Evolutionary conservation across 305 asterid genomes (phyloP).

Genomic region (Fraxinus platypoda): DNA sequence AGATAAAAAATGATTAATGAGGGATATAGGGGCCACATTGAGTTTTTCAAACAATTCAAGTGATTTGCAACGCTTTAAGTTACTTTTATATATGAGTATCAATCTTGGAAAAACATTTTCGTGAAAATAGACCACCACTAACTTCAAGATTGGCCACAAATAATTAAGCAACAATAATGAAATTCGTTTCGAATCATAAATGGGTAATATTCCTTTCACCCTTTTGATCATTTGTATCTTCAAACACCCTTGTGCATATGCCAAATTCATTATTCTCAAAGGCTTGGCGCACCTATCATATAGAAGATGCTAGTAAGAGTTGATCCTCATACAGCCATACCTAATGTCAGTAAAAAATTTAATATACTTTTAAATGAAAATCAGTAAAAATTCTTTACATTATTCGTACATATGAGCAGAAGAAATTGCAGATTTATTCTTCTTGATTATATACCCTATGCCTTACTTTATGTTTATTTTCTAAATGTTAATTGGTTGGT

Average conservation of each 20-base stretch:
- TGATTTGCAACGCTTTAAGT: background rate
- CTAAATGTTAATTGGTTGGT: background rate
- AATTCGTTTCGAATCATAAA: background rate
- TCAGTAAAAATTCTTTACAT: background rate
- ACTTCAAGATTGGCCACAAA: background rate
- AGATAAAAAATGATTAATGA: background rate
- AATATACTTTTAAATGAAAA: background rate
- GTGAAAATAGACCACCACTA: background rate
- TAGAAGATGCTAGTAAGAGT: background rate
- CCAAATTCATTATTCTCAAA: background rate
- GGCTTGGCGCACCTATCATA: background rate
- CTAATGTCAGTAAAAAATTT: background rate
- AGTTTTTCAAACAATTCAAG: background rate
- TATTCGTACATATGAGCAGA: background rate
- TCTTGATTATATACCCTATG: background rate
- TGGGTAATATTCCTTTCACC: background rate
- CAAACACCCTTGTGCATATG: background rate
- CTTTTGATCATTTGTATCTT: background rate
- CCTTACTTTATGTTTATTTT: background rate
- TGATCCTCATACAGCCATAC: background rate
- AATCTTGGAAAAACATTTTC: background rate
- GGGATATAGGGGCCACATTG: background rate
- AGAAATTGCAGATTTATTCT: background rate
- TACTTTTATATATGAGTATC: background rate
- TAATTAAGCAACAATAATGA: background rate